Percentiles rank a stretch among this genome's conserved stretches.
These are phyloP conservation scores for Pseudogymnoascus pannorum DNA, from an alignment of 2,329 filamentous ascomycete genomes.

Conservation along the genomic window DNA sequence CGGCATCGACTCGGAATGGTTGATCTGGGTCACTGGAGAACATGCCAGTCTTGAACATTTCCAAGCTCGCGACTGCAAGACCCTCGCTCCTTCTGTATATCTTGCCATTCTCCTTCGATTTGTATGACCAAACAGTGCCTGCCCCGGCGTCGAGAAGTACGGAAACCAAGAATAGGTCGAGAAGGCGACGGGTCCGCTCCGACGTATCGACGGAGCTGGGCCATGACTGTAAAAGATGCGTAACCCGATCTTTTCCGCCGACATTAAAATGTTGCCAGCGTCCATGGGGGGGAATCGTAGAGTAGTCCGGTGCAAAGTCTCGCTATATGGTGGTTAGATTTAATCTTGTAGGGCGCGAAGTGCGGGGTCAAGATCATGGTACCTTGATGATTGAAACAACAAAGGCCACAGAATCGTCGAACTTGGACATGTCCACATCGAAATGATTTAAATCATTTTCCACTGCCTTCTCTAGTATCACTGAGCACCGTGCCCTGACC, in stretches of 20 bases:
- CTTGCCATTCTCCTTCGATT: conserved; percentile 79
- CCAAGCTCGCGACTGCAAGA: conserved; percentile 65
- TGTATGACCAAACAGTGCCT: conserved; percentile 86
- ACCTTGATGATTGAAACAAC: conserved; percentile 71
- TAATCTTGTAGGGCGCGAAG: background rate
- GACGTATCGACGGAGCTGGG: conserved; percentile 60
- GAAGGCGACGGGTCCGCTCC: conserved; percentile 66
- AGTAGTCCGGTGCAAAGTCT: conserved; percentile 62
- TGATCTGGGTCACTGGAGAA: conserved; percentile 79
- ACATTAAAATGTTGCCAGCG: conserved; percentile 79
- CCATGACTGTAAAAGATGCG: conserved; percentile 64
- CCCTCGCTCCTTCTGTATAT: conserved; percentile 82
- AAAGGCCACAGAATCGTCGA: conserved; percentile 59
- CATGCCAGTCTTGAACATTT: conserved; percentile 89
- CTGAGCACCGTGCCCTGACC: conserved; percentile 64
- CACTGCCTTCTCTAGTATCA: conserved; percentile 60
- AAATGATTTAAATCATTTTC: conserved; percentile 63
- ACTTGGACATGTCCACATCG: conserved; percentile 62
- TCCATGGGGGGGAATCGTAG: conserved; percentile 76
- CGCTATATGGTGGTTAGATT: conserved; percentile 38
- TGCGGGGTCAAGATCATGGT: conserved; percentile 17
- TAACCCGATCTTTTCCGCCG: conserved; percentile 67
- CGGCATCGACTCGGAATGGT: conserved; percentile 83
- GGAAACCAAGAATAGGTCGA: conserved; percentile 74
- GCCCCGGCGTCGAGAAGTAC: conserved; percentile 83